Base-by-base conservation (phyloP, 768 basidiomycete species). In the Psilocybe subaeruginosa region DNA sequence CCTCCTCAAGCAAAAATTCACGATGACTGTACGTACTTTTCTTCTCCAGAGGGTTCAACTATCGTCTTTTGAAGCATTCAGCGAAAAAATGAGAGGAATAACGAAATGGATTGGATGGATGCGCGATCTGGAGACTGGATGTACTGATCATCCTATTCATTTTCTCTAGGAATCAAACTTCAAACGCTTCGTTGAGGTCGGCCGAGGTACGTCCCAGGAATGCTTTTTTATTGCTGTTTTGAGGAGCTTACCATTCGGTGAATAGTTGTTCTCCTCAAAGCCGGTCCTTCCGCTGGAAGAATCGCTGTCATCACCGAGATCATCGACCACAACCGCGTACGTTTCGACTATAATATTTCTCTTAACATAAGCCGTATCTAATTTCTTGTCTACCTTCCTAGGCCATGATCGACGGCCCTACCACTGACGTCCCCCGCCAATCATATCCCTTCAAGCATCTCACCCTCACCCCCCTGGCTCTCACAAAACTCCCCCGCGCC, bases 121-220 rank as follows among this genome's bases (percentile, higher is more conserved):
- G 64, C 60, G 45, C 23, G n/a, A 46, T 41, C 29, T 46, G 39
- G 27, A 27, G 33, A 41, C 57, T 59, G 64, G 69, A 69, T 70
- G 66, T 56, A 53, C 41, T 48, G 49, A 19, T 17, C 58, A 56
- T 6, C 60, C 56, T 58, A 53, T 31, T 59, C 23, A 29, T 56
- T 39, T 46, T 48, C 31, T 64, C 6, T 69, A 91, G 86, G 83
- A 88, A 67, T 95, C 93, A 71, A 94, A 89, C 76, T 99, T 98
- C 85, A 89, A 90, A 80, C 93, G 94, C 64, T 98, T 97, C 79
- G 96, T 98, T 73, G 92, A 99, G 87, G 95, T 98, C 75, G 97
- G 97, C 74, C 93, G 97, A 73, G 92, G 92, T 93, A 69, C 62
- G 84, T 72, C 6, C 17, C n/a, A 31, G 19, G 27, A 27, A 23